These are phyloP conservation scores for Camellia oleifera DNA, from an alignment of 179 eudicot species.

Conservation along the genomic window DNA sequence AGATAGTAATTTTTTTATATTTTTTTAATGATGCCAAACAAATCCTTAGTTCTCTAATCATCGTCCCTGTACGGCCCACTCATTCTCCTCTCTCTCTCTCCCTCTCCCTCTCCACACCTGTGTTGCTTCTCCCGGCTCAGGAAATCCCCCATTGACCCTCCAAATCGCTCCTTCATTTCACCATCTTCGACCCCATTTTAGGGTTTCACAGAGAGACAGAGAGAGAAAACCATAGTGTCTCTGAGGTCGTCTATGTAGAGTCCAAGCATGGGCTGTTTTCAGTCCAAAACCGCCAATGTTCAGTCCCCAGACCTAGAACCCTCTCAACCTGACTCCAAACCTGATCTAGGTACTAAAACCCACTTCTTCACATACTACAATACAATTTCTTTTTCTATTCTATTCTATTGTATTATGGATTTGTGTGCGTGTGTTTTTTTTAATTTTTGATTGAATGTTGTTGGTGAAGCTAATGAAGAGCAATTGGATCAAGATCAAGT, in stretches of 20 bases:
- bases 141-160: background rate
- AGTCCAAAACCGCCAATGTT: conserved; percentile 90
- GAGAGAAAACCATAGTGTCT: background rate
- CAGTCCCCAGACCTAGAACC: conserved; percentile 65
- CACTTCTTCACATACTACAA: background rate
- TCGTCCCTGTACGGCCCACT: background rate
- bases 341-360: conserved; percentile 48
- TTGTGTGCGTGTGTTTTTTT: conserved; percentile 9
- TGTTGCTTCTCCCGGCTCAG: background rate
- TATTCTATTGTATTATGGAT: background rate
- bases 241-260: conserved; percentile 27
- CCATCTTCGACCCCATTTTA: background rate
- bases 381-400: background rate
- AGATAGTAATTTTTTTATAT: too few species aligned
- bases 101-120: conserved; percentile 20
- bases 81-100: conserved; percentile 8
- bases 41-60: conserved; percentile 15
- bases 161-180: background rate
- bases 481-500: conserved; percentile 64
- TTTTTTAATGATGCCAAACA: too few species aligned
- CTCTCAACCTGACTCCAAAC: conserved; percentile 54
- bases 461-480: conserved; percentile 50
- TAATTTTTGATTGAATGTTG: conserved; percentile 9
- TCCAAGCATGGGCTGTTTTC: conserved; percentile 80
- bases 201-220: background rate